A percentile compares a stretch with the other conserved stretches of the same genome.
Evolutionary conservation across 768 basidiomycete species (phyloP).

Genomic region (Paxillus ammoniavirescens): DNA sequence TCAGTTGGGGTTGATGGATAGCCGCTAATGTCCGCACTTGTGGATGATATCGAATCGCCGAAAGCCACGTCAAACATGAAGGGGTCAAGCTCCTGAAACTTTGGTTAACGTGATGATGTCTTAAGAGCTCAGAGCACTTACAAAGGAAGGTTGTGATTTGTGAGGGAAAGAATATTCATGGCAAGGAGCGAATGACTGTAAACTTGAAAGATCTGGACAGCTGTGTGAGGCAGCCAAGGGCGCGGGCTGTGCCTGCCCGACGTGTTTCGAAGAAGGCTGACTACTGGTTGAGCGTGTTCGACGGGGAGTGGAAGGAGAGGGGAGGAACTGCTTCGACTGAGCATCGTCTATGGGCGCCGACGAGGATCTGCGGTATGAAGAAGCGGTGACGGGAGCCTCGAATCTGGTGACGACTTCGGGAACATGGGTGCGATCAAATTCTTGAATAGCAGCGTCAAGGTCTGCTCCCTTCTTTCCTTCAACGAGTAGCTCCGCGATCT

Average conservation of each 20-base stretch:
- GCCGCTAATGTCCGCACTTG: slow-evolving; percentile 12
- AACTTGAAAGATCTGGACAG: slow-evolving; percentile 31
- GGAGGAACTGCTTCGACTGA: slow-evolving; percentile 31
- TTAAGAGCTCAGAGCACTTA: slow-evolving; percentile 32
- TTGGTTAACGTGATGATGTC: slow-evolving; percentile 4
- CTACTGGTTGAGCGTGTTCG: slow-evolving; percentile 24
- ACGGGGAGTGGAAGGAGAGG: slow-evolving; percentile 16
- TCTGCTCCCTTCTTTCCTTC: slow-evolving; percentile 65
- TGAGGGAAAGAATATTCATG: slow-evolving; percentile 24
- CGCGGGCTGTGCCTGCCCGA: slow-evolving; percentile 1
- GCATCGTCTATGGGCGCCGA: slow-evolving; percentile 53
- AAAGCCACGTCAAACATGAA: slow-evolving; percentile 29
- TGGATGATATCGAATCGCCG: slow-evolving; percentile 27
- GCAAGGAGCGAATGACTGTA: slow-evolving; percentile 35
- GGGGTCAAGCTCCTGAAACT: slow-evolving; percentile 26
- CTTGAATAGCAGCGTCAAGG: slow-evolving; percentile 59
- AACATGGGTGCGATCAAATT: slow-evolving; percentile 53
- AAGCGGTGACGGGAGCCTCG: slow-evolving; percentile 61
- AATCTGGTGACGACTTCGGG: slow-evolving; percentile 68
- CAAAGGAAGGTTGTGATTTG: slow-evolving; percentile 49
- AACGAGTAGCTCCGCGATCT: slow-evolving; percentile 65
- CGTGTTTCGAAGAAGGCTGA: slow-evolving; percentile 15
- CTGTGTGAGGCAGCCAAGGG: slow-evolving; percentile 16
- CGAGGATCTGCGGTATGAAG: slow-evolving; percentile 31
- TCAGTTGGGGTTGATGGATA: slow-evolving; percentile 20